Conservation (phyloP, 441 rosid species). For the Metrosideros polymorpha region DNA sequence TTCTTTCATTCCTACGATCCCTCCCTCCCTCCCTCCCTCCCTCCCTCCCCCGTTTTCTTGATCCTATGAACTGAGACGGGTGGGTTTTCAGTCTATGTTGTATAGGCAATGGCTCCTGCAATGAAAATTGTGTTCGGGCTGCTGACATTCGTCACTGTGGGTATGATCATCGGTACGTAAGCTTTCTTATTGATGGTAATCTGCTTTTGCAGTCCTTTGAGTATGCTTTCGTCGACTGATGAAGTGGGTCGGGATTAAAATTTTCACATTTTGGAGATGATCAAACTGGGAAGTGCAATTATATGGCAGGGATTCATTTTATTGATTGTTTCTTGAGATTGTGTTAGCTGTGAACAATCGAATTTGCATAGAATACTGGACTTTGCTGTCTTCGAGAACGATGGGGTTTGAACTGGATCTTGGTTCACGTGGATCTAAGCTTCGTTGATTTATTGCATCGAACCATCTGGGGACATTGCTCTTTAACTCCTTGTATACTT, state of each 20-base stretch:
- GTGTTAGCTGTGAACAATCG: background rate
- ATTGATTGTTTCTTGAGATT: background rate
- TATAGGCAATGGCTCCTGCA: conserved; percentile 39
- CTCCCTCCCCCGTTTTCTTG: background rate
- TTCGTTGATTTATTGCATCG: background rate
- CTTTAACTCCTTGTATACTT: background rate
- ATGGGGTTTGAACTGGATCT: background rate
- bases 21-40: background rate
- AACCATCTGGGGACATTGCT: background rate
- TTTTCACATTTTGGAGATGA: background rate
- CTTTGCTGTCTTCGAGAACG: background rate
- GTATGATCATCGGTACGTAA: conserved; percentile 74
- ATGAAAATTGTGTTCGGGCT: conserved; percentile 77
- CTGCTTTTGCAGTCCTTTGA: background rate
- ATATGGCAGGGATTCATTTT: background rate
- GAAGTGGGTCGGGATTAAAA: background rate
- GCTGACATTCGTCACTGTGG: conserved; percentile 77
- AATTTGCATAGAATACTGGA: background rate
- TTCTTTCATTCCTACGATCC: background rate
- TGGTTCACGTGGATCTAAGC: background rate
- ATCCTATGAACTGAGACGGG: background rate
- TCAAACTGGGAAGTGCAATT: background rate
- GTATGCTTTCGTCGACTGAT: background rate
- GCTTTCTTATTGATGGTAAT: background rate
- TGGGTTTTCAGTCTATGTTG: background rate